Percentiles rank a stretch among this genome's conserved stretches.
Conservation (phyloP, 805 yeast genomes). For the Scheffersomyces ergatensis region DNA sequence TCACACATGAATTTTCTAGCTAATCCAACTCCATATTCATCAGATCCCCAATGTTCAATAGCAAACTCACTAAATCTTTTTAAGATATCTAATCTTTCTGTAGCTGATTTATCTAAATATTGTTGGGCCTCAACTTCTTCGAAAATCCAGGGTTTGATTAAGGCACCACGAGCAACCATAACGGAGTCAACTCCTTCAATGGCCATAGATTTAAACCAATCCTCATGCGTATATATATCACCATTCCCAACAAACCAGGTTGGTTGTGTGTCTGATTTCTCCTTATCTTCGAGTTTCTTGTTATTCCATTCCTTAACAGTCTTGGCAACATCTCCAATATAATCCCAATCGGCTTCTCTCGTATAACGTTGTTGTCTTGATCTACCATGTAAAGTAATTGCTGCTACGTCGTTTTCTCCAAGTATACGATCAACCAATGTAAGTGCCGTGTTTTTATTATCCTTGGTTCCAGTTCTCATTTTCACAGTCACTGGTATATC, state of each 20-base stretch:
- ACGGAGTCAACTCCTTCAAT: slow-evolving; percentile 81
- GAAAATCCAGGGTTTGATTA: slow-evolving; percentile 98
- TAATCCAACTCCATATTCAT: slow-evolving; percentile 85
- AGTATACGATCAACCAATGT: slow-evolving; percentile 68
- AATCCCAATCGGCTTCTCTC: slow-evolving; percentile 88
- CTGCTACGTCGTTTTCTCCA: slow-evolving; percentile 78
- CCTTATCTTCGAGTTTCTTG: slow-evolving; percentile 58
- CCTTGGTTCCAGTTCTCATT: slow-evolving; percentile 87
- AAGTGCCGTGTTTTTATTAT: slow-evolving; percentile 84
- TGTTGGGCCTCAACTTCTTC: slow-evolving; percentile 92
- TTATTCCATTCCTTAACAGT: slow-evolving; percentile 60
- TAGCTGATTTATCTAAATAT: slow-evolving; percentile 84
- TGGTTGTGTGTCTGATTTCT: slow-evolving; percentile 52
- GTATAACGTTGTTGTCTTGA: slow-evolving; percentile 96
- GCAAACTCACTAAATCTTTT: slow-evolving; percentile 74
- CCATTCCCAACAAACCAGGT: slow-evolving; percentile 94
- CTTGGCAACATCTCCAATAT: slow-evolving; percentile 70
- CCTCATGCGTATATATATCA: slow-evolving; percentile 81
- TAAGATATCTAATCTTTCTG: slow-evolving; percentile 80
- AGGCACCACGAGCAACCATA: slow-evolving; percentile 97
- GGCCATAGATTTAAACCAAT: slow-evolving; percentile 73
- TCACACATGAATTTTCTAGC: slow-evolving; percentile 93
- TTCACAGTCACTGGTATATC: slow-evolving; percentile 90
- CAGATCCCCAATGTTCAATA: slow-evolving; percentile 96
- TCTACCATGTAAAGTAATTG: slow-evolving; percentile 93